Evolutionary conservation across 1,284 basidiomycete species (phyloP).

Genomic region (Naganishia sp.): DNA sequence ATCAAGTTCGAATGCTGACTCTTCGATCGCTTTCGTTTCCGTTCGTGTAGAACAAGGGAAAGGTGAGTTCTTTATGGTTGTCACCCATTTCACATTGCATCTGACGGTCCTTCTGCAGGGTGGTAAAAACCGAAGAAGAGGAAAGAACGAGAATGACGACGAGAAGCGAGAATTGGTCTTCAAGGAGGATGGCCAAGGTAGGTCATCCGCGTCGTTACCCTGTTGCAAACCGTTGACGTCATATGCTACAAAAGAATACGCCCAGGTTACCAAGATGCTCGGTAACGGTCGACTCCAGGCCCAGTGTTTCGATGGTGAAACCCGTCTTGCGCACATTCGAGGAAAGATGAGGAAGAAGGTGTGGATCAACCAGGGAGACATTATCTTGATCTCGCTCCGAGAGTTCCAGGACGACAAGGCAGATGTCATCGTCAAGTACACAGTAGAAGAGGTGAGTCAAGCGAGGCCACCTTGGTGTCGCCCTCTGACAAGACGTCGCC

Average conservation of each 20-base stretch:
- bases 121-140: conserved; percentile 98
- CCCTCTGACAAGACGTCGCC: background rate
- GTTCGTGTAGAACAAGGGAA: conserved; percentile 34
- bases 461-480: background rate
- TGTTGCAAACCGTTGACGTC: background rate
- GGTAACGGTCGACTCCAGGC: conserved; percentile 97
- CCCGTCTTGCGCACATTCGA: conserved; percentile 94
- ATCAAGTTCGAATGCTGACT: background rate
- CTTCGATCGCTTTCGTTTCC: background rate
- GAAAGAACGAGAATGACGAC: conserved; percentile 99
- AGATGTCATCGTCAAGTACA: conserved; percentile 99
- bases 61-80: conserved; percentile 19
- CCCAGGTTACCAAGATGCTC: conserved; percentile 97
- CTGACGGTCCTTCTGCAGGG: conserved; percentile 61
- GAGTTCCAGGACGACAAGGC: conserved; percentile 99
- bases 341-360: conserved; percentile 99
- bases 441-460: conserved; percentile 70
- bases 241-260: conserved; percentile 81
- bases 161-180: conserved; percentile 99
- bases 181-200: conserved; percentile 93
- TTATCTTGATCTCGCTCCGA: conserved; percentile 91
- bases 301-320: conserved; percentile 97
- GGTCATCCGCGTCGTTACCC: conserved; percentile 35
- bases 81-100: background rate
- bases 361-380: conserved; percentile 99